A percentile compares a stretch with the other conserved stretches of the same genome.
phyloP scores from a whole-genome alignment of 2,329 filamentous ascomycete genomes.

The Coleophoma cylindrospora region DNA sequence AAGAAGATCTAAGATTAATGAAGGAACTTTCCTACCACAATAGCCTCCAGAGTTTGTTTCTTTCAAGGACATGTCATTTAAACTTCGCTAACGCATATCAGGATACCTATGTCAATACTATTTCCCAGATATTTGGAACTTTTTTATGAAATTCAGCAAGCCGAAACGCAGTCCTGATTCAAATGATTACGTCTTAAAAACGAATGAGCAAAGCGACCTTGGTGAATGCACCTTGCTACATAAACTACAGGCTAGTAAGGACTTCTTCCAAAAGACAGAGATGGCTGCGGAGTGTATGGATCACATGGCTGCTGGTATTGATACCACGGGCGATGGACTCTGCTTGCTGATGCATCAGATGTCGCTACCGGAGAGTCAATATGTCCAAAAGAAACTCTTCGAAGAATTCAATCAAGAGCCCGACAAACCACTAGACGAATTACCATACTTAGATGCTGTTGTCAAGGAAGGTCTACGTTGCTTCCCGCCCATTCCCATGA shows the following conservation, averaged over 20 bases:
- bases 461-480: constrained; percentile 57
- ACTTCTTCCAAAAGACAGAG: constrained; percentile 43
- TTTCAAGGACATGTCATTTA: not conserved
- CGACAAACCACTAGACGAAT: constrained; percentile 36
- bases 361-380: constrained; percentile 50
- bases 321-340: constrained; percentile 65
- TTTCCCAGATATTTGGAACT: constrained; percentile 96
- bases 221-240: constrained; percentile 53
- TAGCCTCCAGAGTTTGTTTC: constrained; percentile 53
- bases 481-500: constrained; percentile 63
- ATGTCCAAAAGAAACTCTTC: constrained; percentile 46
- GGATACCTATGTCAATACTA: constrained; percentile 46
- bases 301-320: constrained; percentile 66
- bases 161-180: constrained; percentile 39
- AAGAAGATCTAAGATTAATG: constrained; percentile 60
- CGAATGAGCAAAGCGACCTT: constrained; percentile 38
- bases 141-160: constrained; percentile 87
- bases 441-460: constrained; percentile 58
- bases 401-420: constrained; percentile 43
- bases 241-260: constrained; percentile 49
- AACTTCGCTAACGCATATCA: constrained; percentile 36
- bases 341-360: constrained; percentile 70
- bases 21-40: constrained; percentile 63
- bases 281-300: constrained; percentile 66
- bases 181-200: constrained; percentile 52